phyloP scores from a whole-genome alignment of 2,329 filamentous ascomycete species.

The Colletotrichum eremochloae region DNA sequence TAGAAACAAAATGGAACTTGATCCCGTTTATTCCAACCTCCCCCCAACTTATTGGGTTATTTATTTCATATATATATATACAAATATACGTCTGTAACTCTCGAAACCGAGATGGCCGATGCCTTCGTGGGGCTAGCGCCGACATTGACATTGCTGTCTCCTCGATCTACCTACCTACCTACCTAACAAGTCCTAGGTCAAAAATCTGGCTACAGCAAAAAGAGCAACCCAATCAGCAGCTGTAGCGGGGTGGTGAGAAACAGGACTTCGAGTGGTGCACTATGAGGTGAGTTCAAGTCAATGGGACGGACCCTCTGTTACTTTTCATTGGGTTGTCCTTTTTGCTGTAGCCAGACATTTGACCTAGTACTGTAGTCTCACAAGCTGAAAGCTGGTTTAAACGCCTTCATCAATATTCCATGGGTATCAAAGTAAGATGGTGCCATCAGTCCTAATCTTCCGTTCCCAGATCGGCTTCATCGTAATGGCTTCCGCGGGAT shows the following conservation, averaged over 20 bases:
- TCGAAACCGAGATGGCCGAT: background rate
- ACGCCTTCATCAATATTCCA: background rate
- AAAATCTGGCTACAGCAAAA: too few relatives aligned
- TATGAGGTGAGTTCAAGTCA: too few relatives aligned
- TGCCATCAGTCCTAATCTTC: constrained; percentile 3
- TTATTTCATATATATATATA: background rate
- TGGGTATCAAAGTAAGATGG: constrained; percentile 4
- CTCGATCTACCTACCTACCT: background rate
- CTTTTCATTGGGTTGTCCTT: too few relatives aligned
- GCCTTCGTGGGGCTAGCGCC: background rate
- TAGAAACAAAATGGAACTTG: background rate
- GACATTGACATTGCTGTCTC: background rate
- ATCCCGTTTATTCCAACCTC: background rate
- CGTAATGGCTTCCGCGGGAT: constrained; percentile 45
- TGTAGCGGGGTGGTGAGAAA: too few relatives aligned
- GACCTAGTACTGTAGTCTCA: background rate
- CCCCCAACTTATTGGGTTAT: background rate
- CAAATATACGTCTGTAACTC: too few relatives aligned
- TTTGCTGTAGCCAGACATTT: too few relatives aligned
- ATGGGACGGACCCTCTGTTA: too few relatives aligned
- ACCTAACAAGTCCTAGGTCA: background rate
- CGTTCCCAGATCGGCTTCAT: constrained; percentile 42
- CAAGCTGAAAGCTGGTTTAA: background rate
- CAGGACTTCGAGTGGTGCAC: too few relatives aligned
- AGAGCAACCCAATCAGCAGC: too few relatives aligned